Conservation (phyloP, 2,329 filamentous ascomycete genomes). For the Pseudocercospora pini-densiflorae region DNA sequence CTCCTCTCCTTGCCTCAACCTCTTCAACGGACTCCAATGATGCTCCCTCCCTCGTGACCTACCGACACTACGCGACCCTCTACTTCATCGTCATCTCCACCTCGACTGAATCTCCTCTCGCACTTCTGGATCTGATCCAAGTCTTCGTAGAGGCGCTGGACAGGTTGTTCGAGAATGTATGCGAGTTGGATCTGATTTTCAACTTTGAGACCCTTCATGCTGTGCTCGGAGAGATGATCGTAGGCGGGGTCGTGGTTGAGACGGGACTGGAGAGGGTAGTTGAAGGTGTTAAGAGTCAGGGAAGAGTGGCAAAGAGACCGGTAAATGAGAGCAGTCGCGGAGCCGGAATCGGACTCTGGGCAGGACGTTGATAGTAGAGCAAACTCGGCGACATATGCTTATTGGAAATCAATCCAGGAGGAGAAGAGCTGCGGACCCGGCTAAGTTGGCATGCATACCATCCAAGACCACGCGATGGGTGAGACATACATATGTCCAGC, state of each 20-base stretch:
- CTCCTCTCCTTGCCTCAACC: constrained; percentile 33
- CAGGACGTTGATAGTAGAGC: constrained; percentile 32
- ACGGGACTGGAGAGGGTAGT: constrained; percentile 89
- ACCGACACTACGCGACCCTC: constrained; percentile 96
- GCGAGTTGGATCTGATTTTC: constrained; percentile 97
- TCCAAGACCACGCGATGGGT: background rate
- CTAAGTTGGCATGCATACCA: background rate
- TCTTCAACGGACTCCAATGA: constrained; percentile 66
- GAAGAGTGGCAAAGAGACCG: constrained; percentile 76
- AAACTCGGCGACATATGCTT: background rate
- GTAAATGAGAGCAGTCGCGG: constrained; percentile 68
- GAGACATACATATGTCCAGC: constrained; percentile 7
- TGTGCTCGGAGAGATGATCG: constrained; percentile 89
- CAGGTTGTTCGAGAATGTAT: constrained; percentile 96
- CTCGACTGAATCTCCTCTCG: constrained; percentile 92
- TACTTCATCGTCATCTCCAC: constrained; percentile 99
- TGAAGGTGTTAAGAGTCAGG: constrained; percentile 76
- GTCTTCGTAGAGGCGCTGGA: constrained; percentile 97
- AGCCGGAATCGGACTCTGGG: constrained; percentile 41
- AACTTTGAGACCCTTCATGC: constrained; percentile 98
- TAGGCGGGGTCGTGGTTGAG: constrained; percentile 92
- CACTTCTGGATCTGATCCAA: constrained; percentile 94
- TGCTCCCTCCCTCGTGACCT: constrained; percentile 92
- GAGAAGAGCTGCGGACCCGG: background rate
- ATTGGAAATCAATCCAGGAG: background rate